Evolutionary conservation across 2,329 filamentous ascomycete genomes (phyloP), one percentile per base, ranked within the genome.

Genomic region (Seiridium unicorne): DNA sequence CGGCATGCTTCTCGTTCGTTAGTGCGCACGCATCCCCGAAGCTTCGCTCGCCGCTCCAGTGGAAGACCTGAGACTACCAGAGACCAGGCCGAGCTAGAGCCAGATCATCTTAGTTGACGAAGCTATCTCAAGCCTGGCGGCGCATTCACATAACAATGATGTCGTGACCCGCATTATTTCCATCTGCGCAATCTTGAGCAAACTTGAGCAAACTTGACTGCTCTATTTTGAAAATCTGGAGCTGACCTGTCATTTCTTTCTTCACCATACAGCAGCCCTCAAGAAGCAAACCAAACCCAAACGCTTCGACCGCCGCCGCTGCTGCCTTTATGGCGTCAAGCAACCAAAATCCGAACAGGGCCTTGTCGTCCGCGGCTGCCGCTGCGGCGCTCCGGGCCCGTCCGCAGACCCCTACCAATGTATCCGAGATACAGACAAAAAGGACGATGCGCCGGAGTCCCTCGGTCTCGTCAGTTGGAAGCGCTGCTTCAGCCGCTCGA

Each of bases 381-480:
- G 93, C 92, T 13, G 88, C 93, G 35, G 93, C 93, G 51, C 83
- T 98, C 61, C 88, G 89, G 70, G 90, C 89, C 51, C 86, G 90
- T 66, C 89, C 92, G 8, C 88, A 88, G 56, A 88, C 90, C 2
- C 93, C 92, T 31, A 94, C 89, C 56, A 88, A 88, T 66, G 89
- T 97, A 60, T 89, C 87, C 72, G 87, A 92, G 70, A 86, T 96
- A 49, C 90, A 96, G 74, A 96, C 94, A 5, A 97, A 94, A 79
- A 90, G 93, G 70, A 93, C 90, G 71, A 74, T 86, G 62, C 86
- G 92, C 67, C 87, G 93, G 63, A 87, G 84, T 73, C 82, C 83
- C 56, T 96, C 93, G 1, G 76, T 84, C 47, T 91, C 91, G 1
- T 94, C 92, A 4, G 79, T 85, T 3, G 66, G 69, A 11, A 73